phyloP scores from a whole-genome alignment of 2,329 filamentous ascomycete genomes.

The Thermomyces lanuginosus region DNA sequence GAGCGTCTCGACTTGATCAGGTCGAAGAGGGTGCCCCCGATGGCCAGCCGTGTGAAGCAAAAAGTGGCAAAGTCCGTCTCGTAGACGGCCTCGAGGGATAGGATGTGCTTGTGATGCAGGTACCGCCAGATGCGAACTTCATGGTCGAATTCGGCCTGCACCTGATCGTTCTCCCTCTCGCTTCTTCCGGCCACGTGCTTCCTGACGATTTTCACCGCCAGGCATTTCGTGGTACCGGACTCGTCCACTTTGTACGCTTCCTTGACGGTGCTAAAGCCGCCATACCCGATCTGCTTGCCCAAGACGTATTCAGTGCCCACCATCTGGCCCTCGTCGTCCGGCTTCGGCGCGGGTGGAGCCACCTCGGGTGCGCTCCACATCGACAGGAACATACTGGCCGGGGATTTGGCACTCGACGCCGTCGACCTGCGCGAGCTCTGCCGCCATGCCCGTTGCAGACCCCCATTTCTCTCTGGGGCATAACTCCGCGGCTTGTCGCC shows the following conservation, averaged over 20 bases:
- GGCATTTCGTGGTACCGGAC: constrained; percentile 34
- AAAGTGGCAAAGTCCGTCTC: constrained; percentile 53
- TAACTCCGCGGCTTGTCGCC: constrained; percentile 22
- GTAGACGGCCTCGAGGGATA: constrained; percentile 47
- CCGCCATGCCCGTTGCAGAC: constrained; percentile 19
- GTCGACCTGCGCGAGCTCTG: constrained; percentile 33
- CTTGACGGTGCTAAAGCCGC: constrained; percentile 51
- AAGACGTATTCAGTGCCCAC: constrained; percentile 52
- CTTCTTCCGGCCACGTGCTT: constrained; percentile 39
- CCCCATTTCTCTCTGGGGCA: constrained; percentile 18
- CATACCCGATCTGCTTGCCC: constrained; percentile 48
- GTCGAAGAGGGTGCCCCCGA: constrained; percentile 49
- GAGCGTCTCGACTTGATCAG: constrained; percentile 40
- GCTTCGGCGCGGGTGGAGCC: constrained; percentile 29
- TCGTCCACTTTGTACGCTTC: constrained; percentile 48
- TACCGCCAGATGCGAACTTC: constrained; percentile 53
- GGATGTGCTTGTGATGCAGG: constrained; percentile 44
- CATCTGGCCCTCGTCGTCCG: constrained; percentile 51
- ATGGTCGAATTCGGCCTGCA: constrained; percentile 52
- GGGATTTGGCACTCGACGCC: constrained; percentile 37
- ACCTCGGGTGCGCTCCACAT: constrained; percentile 30
- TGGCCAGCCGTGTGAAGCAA: constrained; percentile 48
- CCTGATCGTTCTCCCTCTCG: constrained; percentile 46
- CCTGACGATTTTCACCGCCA: constrained; percentile 51
- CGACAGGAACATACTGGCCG: constrained; percentile 42